A percentile compares a stretch with the other conserved stretches of the same genome.
Conservation (phyloP, 208 protist species). For the Leishmania guyanensis region DNA sequence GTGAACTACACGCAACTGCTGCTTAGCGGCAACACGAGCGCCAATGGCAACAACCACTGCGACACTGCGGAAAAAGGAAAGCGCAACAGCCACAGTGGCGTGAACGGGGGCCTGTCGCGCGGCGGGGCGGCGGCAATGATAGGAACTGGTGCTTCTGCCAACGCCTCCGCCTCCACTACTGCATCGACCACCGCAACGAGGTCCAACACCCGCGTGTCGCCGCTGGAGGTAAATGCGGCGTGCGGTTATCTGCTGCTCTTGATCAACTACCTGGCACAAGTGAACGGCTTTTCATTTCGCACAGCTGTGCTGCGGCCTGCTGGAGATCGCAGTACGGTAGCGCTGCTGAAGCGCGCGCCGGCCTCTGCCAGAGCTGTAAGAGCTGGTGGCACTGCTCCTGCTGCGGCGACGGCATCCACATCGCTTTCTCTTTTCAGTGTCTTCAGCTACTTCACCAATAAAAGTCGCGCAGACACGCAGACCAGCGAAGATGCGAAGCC, state of each 20-base stretch:
- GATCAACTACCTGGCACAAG: slow-evolving; percentile 42
- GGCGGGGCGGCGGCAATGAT: background rate
- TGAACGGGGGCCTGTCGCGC: no score
- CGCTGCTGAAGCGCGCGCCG: slow-evolving; percentile 31
- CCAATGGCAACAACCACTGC: background rate
- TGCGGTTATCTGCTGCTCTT: slow-evolving; percentile 66
- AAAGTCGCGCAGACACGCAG: background rate
- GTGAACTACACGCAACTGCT: slow-evolving; percentile 29
- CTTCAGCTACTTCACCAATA: background rate
- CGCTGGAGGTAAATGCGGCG: slow-evolving; percentile 70
- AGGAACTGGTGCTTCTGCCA: background rate
- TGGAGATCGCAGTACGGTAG: slow-evolving; percentile 56
- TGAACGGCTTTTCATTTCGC: slow-evolving; percentile 45
- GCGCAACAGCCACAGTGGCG: background rate
- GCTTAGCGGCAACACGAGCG: slow-evolving; percentile 31
- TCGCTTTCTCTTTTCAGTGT: slow-evolving; percentile 17
- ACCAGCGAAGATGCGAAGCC: background rate
- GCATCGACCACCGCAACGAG: slow-evolving; percentile 9
- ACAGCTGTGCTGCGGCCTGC: slow-evolving; percentile 46
- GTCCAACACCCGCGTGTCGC: slow-evolving; percentile 36
- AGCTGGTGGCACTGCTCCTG: background rate
- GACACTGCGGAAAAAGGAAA: background rate
- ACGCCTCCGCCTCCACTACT: background rate
- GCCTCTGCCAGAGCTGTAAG: background rate
- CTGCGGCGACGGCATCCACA: background rate